Evolutionary conservation across 176 grass and related monocot species (phyloP).

Genomic region (Coix lacrymajobi): DNA sequence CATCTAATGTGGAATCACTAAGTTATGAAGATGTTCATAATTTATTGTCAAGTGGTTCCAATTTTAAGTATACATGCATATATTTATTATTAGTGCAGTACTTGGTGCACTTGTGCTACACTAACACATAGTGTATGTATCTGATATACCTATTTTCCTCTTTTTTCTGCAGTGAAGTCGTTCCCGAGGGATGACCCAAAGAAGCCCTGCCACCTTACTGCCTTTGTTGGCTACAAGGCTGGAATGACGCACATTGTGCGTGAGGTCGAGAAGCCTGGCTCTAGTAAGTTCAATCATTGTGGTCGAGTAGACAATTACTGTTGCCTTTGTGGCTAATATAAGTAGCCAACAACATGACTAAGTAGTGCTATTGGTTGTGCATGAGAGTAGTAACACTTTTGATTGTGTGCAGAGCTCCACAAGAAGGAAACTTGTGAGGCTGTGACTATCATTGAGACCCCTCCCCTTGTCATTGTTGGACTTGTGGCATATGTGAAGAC

Average conservation of each 20-base stretch:
- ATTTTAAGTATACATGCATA: background rate
- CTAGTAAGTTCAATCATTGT: slow-evolving; percentile 47
- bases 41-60: background rate
- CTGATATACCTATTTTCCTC: background rate
- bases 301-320: background rate
- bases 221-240: slow-evolving; percentile 91
- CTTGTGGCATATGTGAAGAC: slow-evolving; percentile 93
- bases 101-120: background rate
- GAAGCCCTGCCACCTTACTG: slow-evolving; percentile 56
- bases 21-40: background rate
- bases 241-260: slow-evolving; percentile 95
- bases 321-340: background rate
- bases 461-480: slow-evolving; percentile 84
- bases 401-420: slow-evolving; percentile 65
- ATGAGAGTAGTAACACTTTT: background rate
- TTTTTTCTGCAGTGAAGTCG: slow-evolving; percentile 63
- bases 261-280: slow-evolving; percentile 95
- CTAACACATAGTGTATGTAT: background rate
- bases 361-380: background rate
- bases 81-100: background rate
- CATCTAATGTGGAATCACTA: background rate
- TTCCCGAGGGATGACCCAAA: slow-evolving; percentile 67
- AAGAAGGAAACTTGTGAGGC: slow-evolving; percentile 99
- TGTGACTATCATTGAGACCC: slow-evolving; percentile 86
- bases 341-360: background rate